Percentiles rank a stretch among this genome's conserved stretches.
These are phyloP conservation scores for Aspergillus proliferans DNA, from an alignment of 2,329 filamentous ascomycete genomes.

Conservation along the genomic window DNA sequence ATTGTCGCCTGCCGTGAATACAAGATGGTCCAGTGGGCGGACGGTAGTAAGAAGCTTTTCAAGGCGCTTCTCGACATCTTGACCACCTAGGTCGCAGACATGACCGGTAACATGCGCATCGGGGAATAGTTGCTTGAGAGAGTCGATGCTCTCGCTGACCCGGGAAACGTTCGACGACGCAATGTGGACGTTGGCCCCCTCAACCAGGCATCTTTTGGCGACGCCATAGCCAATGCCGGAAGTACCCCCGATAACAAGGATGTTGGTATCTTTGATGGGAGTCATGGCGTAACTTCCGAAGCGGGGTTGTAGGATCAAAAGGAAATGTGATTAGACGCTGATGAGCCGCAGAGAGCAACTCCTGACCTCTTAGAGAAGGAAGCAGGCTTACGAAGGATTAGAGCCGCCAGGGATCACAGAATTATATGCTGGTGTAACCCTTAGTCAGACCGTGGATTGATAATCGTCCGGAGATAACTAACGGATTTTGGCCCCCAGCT, in stretches of 20 bases:
- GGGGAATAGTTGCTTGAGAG: constrained; percentile 32
- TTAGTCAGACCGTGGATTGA: not conserved
- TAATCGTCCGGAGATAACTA: not conserved
- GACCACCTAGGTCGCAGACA: constrained; percentile 44
- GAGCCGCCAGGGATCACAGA: too few species aligned
- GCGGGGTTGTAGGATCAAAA: not conserved
- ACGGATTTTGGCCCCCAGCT: not conserved
- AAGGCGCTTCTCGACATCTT: constrained; percentile 45
- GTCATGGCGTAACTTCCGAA: constrained; percentile 7
- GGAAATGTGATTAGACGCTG: not conserved
- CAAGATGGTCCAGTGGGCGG: constrained; percentile 48
- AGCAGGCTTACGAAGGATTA: too few species aligned
- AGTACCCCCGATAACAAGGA: constrained; percentile 58
- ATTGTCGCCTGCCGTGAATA: constrained; percentile 51
- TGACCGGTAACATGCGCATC: constrained; percentile 24
- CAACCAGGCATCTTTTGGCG: constrained; percentile 52
- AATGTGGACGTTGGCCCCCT: constrained; percentile 53
- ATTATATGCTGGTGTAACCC: not conserved
- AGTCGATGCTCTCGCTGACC: constrained; percentile 42
- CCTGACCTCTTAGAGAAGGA: not conserved
- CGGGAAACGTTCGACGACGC: constrained; percentile 52
- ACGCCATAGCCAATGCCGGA: constrained; percentile 58
- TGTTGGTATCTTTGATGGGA: constrained; percentile 21
- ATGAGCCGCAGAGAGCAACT: not conserved
- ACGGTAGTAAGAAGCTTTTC: constrained; percentile 39